Base-by-base conservation (phyloP, 2,329 filamentous ascomycete species). In the Diaporthe capsici region DNA sequence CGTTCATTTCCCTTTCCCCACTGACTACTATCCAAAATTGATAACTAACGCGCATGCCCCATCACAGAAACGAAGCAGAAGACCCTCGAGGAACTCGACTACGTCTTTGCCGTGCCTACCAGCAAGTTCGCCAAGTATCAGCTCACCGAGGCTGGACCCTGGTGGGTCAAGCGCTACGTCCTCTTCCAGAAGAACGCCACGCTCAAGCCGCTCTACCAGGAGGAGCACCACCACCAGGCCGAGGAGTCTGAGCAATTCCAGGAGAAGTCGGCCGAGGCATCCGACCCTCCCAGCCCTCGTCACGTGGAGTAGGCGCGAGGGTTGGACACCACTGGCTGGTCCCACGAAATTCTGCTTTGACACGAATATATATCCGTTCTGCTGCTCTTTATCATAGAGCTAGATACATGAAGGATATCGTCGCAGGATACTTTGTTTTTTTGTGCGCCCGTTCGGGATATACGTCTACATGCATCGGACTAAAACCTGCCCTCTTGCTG, bases 71-170 rank as follows among this genome's bases (percentile, higher is more conserved):
- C 89, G 25, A 91, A 91, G 60, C 80, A 88, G 79, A 84, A 86
- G 31, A 88, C 86, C 4, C 82, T 89, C 17, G 88, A 89, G 78
- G 87, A 89, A 81, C 84, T 93, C 39, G 91, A 93, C 78, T 88
- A 89, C 77, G 86, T 90, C 72, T 90, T 90, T 78, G 90, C 89
- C 15, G 90, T 93, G 3, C 90, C 91, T 3, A 92, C 90, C 13
- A 84, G 87, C 37, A 88, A 86, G 60, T 91, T 91, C 78, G 87
- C 90, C 82, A 84, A 82, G 75, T 92, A 92, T 78, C 90, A 93
- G 79, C 77, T 88, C 31, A 87, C 84, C 78, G 87, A 88, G 75
- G 87, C 86, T 2, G 81, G 92, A 15, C 92, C 92, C 0, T 93
- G 88, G 84, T 93, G 90, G 89, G 81, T 90, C 79, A 90, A 87